phyloP scores from a whole-genome alignment of 441 rosid species.

The Metrosideros polymorpha region DNA sequence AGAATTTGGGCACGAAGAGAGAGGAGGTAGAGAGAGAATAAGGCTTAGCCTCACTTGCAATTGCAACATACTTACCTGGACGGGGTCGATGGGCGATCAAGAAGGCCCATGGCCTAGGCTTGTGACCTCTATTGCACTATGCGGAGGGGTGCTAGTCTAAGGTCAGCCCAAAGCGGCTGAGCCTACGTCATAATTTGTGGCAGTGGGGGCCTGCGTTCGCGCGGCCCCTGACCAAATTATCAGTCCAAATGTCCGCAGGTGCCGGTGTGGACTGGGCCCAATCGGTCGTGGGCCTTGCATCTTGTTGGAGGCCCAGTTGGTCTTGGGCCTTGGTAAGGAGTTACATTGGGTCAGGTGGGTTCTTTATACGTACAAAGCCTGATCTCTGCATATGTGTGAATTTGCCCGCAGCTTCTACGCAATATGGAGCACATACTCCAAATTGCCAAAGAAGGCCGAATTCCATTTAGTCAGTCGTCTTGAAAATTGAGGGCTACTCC shows the following conservation, averaged over 20 bases:
- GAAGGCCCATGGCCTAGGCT: background rate
- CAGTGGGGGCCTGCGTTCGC: conserved; percentile 1
- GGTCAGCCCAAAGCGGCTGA: background rate
- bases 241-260: accelerated
- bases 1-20: background rate
- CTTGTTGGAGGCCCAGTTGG: no score
- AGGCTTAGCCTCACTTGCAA: accelerated
- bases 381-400: no score
- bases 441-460: no score
- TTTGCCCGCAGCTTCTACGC: no score
- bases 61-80: background rate
- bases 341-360: no score
- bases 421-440: no score
- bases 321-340: no score
- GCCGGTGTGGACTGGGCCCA: no score
- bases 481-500: no score
- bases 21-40: background rate
- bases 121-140: background rate
- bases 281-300: no score
- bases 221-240: background rate
- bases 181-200: conserved; percentile 1
- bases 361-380: no score
- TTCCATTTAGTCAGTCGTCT: no score
- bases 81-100: background rate
- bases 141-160: background rate